phyloP scores from a whole-genome alignment of 1,284 basidiomycete genomes.

The Porogramme epimiltina region DNA sequence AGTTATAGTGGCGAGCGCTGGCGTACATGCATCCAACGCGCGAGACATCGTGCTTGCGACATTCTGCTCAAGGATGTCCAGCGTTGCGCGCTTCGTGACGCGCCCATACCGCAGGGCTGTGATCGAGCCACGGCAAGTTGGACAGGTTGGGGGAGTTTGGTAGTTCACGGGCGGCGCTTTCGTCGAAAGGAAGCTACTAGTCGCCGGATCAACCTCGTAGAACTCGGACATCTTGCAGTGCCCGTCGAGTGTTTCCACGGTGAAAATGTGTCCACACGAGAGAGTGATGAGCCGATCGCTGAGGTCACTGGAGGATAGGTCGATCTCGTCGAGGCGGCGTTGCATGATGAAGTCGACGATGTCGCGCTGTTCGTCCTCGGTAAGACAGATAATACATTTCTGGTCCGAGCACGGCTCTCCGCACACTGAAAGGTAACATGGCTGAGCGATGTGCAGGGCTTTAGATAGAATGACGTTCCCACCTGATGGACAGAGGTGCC shows the following conservation, averaged over 20 bases:
- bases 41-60: slow-evolving; percentile 54
- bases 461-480: slow-evolving; percentile 13
- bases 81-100: slow-evolving; percentile 58
- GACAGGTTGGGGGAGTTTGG: slow-evolving; percentile 54
- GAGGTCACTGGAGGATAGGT: slow-evolving; percentile 40
- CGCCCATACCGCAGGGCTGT: slow-evolving; percentile 59
- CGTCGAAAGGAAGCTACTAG: slow-evolving; percentile 44
- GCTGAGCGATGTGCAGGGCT: not conserved
- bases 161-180: slow-evolving; percentile 43
- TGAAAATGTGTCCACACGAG: slow-evolving; percentile 67
- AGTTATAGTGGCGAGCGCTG: slow-evolving; percentile 1
- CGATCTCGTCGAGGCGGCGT: slow-evolving; percentile 52
- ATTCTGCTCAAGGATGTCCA: slow-evolving; percentile 67
- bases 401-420: slow-evolving; percentile 66
- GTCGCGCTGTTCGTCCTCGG: slow-evolving; percentile 38
- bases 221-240: slow-evolving; percentile 54
- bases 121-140: slow-evolving; percentile 54
- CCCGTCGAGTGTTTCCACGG: slow-evolving; percentile 72
- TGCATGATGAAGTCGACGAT: slow-evolving; percentile 66
- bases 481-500: slow-evolving; percentile 71
- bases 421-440: slow-evolving; percentile 47
- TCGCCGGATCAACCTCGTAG: slow-evolving; percentile 41
- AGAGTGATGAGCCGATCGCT: slow-evolving; percentile 65
- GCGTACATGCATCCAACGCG: slow-evolving; percentile 14
- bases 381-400: slow-evolving; percentile 54